These are phyloP conservation scores for Cryphonectria naterciae DNA, from an alignment of 2,329 filamentous ascomycete genomes.

Conservation along the genomic window DNA sequence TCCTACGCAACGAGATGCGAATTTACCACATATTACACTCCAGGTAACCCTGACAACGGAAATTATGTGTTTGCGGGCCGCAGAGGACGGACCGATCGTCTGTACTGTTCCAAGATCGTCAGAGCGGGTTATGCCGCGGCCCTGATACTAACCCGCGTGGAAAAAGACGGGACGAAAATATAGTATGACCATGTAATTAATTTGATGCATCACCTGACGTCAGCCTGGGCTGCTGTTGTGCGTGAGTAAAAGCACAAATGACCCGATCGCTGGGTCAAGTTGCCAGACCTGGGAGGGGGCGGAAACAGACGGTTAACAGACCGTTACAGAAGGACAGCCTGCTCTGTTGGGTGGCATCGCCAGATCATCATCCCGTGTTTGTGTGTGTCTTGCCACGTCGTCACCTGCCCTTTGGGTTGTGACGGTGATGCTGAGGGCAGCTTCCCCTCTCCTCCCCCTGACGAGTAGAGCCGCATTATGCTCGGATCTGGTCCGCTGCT, in stretches of 20 bases:
- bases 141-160: background rate
- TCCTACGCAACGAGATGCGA: background rate
- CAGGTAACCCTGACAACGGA: background rate
- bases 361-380: constrained; percentile 13
- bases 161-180: constrained; percentile 2
- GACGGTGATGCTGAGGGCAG: background rate
- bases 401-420: background rate
- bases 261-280: background rate
- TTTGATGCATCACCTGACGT: constrained; percentile 2
- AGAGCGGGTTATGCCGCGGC: constrained; percentile 2
- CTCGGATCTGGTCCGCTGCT: constrained; percentile 1
- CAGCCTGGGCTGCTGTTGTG: background rate
- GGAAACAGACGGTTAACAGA: background rate
- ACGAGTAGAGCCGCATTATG: constrained; percentile 6
- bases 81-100: background rate
- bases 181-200: background rate
- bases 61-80: background rate
- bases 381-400: background rate
- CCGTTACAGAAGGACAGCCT: too few species aligned
- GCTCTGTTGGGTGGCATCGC: constrained; percentile 11
- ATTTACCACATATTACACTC: background rate
- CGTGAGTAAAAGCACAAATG: background rate
- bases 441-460: background rate
- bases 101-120: background rate
- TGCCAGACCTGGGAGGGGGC: background rate